phyloP scores from a whole-genome alignment of 2,329 filamentous ascomycete genomes.

The Drechslerella dactyloides region DNA sequence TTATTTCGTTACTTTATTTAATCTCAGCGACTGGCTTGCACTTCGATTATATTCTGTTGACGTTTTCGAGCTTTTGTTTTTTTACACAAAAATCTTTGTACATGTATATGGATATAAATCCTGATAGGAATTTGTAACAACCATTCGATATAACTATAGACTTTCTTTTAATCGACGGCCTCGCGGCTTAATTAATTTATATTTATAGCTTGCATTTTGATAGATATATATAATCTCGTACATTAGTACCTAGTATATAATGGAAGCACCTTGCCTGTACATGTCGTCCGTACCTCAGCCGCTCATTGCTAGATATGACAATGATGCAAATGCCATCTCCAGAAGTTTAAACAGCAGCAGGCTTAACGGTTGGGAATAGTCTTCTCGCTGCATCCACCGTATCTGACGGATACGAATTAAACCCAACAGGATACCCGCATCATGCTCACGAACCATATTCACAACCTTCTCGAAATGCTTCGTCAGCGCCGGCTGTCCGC shows the following conservation, averaged over 20 bases:
- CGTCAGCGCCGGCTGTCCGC: not conserved
- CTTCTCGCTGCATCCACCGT: slow-evolving; percentile 14
- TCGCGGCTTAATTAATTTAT: not conserved
- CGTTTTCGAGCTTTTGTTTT: not conserved
- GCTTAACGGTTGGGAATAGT: slow-evolving; percentile 17
- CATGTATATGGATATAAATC: not conserved
- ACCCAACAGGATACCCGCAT: slow-evolving; percentile 23
- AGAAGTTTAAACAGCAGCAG: not conserved
- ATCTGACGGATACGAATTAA: slow-evolving; percentile 3
- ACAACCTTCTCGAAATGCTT: slow-evolving; percentile 6
- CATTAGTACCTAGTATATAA: too few species aligned
- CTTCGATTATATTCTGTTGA: not conserved
- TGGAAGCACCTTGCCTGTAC: too few species aligned
- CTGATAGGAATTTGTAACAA: not conserved
- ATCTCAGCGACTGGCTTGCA: not conserved
- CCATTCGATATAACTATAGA: too few species aligned
- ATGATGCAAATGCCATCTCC: too few species aligned
- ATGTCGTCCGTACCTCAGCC: too few species aligned
- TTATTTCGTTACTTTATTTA: not conserved
- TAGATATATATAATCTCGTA: too few species aligned
- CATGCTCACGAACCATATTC: slow-evolving; percentile 15
- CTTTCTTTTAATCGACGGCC: not conserved
- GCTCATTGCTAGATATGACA: too few species aligned
- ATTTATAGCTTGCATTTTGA: too few species aligned
- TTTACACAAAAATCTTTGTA: not conserved